Evolutionary conservation across 1,139 yeast genomes (phyloP), one percentile per base, ranked within the genome.

Genomic region (Sugiyamaella xylanicola): DNA sequence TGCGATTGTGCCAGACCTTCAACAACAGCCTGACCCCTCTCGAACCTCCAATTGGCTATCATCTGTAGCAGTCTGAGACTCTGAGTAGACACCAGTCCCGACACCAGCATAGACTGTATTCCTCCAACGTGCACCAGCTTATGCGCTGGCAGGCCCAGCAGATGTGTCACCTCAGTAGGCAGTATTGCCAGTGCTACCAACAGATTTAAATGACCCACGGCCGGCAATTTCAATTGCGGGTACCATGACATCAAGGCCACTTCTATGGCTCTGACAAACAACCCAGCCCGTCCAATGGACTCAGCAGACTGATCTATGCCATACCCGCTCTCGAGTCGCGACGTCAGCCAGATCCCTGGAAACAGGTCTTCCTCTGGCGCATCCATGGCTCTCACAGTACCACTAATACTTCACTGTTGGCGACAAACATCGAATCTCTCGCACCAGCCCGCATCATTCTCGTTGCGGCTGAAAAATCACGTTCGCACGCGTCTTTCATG

Each of bases 271-370:
- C 46, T 22, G 4, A 53, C 32, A 53, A 53, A 53, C 25, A 43
- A 41, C 2, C 43, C 50, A 4, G 35, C 35, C 7, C 48, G 32
- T 4, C 21, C 21, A n/a, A 36, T 35, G 2, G 56, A 48, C 20
- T 48, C 53, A 2, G 53, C 44, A 4, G 32, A 22, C 27, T 53
- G 46, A 20, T 53, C 56, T 17, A 53, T 53, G n/a, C 53, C 56
- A 53, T 41, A 53, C 4, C 56, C 56, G 16, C 50, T 42, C 36
- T 41, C 45, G 2, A 25, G 9, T 13, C 45, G 21, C 13, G 56
- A 48, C 11, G 40, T 53, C 32, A 53, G 48, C 56, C 56, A 53
- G 15, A 53, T 43, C 17, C 32, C 44, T 4, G 40, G 47, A 15
- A 8, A 32, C 4, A 8, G 4, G 15, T 32, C 37, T 8, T 32